phyloP scores from a whole-genome alignment of 2,329 filamentous ascomycete species.

The Alternaria novae-zelandiae region DNA sequence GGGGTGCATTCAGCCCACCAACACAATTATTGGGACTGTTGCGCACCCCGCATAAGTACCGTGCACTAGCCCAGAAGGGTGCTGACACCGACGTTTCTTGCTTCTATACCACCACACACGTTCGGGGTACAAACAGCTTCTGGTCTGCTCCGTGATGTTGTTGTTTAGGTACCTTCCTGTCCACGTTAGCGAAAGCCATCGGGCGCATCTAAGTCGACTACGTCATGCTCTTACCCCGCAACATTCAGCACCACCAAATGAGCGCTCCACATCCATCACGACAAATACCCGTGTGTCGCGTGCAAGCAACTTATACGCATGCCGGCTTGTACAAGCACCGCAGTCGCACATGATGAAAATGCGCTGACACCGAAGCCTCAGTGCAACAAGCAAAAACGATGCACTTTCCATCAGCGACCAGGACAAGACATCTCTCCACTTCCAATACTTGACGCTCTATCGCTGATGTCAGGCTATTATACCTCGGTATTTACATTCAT shows the following conservation, averaged over 20 bases:
- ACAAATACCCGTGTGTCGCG: background rate
- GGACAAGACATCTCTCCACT: background rate
- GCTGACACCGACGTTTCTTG: constrained; percentile 12
- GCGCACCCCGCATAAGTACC: constrained; percentile 18
- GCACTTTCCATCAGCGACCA: background rate
- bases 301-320: background rate
- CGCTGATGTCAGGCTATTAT: background rate
- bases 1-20: constrained; percentile 13
- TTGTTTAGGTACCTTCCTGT: background rate
- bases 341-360: background rate
- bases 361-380: background rate
- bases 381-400: background rate
- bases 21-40: constrained; percentile 16
- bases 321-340: background rate
- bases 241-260: background rate
- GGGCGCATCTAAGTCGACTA: background rate
- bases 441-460: background rate
- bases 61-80: constrained; percentile 7
- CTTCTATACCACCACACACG: background rate
- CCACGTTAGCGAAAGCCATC: background rate
- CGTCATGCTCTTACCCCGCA: constrained; percentile 9
- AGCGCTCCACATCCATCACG: background rate
- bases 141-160: background rate
- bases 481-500: background rate
- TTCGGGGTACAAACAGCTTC: background rate